Evolutionary conservation across 768 basidiomycete species (phyloP).

Genomic region (Mycena vulgaris): DNA sequence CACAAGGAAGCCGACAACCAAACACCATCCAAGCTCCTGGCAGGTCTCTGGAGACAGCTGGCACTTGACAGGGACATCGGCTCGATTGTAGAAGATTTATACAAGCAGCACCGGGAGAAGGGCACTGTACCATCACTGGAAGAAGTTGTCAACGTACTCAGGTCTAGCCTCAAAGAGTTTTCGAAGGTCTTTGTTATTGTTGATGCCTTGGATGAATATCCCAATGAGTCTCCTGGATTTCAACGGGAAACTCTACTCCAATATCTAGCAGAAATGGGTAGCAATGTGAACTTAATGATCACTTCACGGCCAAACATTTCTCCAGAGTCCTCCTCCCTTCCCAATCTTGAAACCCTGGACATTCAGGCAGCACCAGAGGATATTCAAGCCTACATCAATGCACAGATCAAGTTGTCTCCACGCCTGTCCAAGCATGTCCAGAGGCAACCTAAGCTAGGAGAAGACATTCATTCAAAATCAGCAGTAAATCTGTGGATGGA

Average conservation of each 20-base stretch:
- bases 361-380: neutral
- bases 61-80: neutral
- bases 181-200: conserved; percentile 6
- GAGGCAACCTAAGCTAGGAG: no score
- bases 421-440: neutral
- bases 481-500: no score
- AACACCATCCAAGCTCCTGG: no score
- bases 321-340: neutral
- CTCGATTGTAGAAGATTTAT: neutral
- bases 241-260: neutral
- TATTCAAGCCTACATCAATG: neutral
- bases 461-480: no score
- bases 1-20: no score
- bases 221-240: no score
- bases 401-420: neutral
- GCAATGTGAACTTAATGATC: neutral
- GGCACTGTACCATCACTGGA: conserved; percentile 6
- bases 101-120: neutral
- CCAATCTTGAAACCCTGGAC: neutral
- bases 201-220: conserved; percentile 5
- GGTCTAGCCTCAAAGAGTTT: neutral
- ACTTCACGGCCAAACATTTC: neutral
- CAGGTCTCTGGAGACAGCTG: neutral
- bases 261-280: neutral
- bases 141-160: neutral